A percentile compares a stretch with the other conserved stretches of the same genome.
These are phyloP conservation scores for Aspergillus oerlinghausenensis DNA, from an alignment of 2,329 filamentous ascomycete genomes.

Conservation along the genomic window DNA sequence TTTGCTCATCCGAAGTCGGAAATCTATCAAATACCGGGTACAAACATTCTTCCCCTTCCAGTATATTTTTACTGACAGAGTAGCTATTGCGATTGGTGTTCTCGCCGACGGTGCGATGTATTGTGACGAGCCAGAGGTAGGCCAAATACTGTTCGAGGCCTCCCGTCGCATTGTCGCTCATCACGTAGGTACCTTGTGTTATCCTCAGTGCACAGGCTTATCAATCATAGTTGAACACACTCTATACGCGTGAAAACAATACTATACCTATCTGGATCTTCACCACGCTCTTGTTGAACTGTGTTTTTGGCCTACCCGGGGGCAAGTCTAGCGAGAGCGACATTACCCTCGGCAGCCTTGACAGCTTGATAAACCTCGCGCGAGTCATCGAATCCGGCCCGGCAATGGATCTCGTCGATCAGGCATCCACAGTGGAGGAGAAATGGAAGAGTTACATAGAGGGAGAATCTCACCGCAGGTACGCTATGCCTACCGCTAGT, in stretches of 20 bases:
- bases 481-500: background rate
- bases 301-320: background rate
- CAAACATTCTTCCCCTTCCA: background rate
- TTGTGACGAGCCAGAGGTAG: background rate
- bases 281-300: background rate
- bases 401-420: background rate
- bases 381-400: background rate
- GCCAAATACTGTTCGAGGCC: background rate
- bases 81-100: background rate
- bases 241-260: background rate
- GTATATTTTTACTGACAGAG: background rate
- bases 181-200: background rate
- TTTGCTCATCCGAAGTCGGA: background rate
- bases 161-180: background rate
- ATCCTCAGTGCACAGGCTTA: background rate
- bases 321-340: background rate
- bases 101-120: background rate
- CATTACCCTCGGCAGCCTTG: background rate
- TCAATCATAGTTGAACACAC: background rate
- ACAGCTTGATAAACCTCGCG: slow-evolving; percentile 1
- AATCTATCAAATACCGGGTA: background rate
- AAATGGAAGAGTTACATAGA: background rate
- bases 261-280: background rate
- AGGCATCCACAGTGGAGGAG: background rate
- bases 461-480: background rate